Evolutionary conservation across 352 stramenopile genomes (phyloP).

Genomic region (Globisporangium solare): DNA sequence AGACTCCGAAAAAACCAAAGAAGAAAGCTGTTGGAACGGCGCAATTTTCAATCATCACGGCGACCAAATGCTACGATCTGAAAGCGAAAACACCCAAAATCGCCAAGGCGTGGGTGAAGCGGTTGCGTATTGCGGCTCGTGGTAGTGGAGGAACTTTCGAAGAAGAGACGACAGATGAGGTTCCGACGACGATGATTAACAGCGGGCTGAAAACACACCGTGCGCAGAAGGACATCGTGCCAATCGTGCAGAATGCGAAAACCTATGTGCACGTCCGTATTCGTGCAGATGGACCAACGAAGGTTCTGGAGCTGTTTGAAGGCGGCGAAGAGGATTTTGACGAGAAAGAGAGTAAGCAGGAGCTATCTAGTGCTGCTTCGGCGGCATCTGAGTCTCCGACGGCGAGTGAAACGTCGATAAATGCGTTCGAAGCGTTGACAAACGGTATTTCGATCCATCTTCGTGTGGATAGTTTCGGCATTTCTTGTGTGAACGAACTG

Average conservation of each 20-base stretch:
- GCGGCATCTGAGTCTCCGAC: constrained; percentile 63
- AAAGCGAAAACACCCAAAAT: constrained; percentile 75
- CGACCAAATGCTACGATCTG: constrained; percentile 82
- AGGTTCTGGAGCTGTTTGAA: constrained; percentile 89
- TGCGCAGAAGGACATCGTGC: constrained; percentile 28
- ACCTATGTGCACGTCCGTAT: constrained; percentile 85
- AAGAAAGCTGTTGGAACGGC: constrained; percentile 39
- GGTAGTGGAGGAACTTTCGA: constrained; percentile 11
- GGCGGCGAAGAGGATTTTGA: constrained; percentile 84
- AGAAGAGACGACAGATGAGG: constrained; percentile 25
- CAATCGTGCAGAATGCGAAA: constrained; percentile 70
- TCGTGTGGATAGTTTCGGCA: constrained; percentile 67
- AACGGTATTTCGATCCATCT: constrained; percentile 71
- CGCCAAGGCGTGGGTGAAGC: constrained; percentile 62
- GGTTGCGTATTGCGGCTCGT: constrained; percentile 61
- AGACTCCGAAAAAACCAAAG: constrained; percentile 16
- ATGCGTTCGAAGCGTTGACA: constrained; percentile 56
- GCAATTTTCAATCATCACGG: constrained; percentile 85
- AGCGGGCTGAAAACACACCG: constrained; percentile 25
- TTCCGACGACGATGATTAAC: constrained; percentile 19
- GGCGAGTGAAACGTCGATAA: constrained; percentile 71
- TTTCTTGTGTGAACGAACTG: constrained; percentile 85
- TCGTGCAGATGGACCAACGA: constrained; percentile 84
- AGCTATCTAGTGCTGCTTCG: constrained; percentile 61
- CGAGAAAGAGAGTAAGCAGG: constrained; percentile 75